Evolutionary conservation across 75 land plant species (phyloP), one percentile per base, ranked within the genome.

Genomic region (Pseudotsuga menziesii): DNA sequence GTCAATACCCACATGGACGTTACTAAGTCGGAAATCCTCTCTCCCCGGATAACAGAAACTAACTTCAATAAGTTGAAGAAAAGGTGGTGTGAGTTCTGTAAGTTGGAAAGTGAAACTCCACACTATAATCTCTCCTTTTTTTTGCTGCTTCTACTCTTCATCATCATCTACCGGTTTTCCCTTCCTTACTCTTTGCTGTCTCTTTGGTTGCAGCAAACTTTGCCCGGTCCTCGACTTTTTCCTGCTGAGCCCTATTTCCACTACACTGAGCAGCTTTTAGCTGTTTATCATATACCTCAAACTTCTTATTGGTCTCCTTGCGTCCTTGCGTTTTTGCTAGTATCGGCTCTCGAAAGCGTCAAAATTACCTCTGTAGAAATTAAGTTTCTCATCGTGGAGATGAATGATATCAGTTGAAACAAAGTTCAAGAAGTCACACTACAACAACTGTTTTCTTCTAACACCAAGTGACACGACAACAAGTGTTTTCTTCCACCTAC

Each of bases 381-480:
- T 90, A 56, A 94, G 93, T 83, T 94, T 92, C 80, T 78, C 58
- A 63, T 96, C 99, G 78, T 94, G 95, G 22, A 94, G 91, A 80
- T 94, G 99, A 54, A 96, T 94, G 54, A 94, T 94, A 74, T 96
- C 98, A 66, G 63, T 92, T 83, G 90, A 96, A 15, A 94, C 98
- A 0, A 89, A 80, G 70, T 96, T 96, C 25, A 96, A 88, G 63
- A 96, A 96, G 57, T 96, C 98, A 3, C 99, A 83, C 98, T 0
- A 96, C 95, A 26, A 96, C 89, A 15, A 96, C 78, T 16, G 99
- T 96, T 77, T 96, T 94, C 86, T 96, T 96, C 99, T n/a, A n/a
- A n/a, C n/a, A 72, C 94, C 99, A 69, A 94, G 99, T 17, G 98
- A 96, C 13, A 96, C 98, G 2, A 96, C 95, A 26, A 96, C 89